Base-by-base conservation (phyloP, 1,284 basidiomycete species). In the Cryptococcus hybrid region DNA sequence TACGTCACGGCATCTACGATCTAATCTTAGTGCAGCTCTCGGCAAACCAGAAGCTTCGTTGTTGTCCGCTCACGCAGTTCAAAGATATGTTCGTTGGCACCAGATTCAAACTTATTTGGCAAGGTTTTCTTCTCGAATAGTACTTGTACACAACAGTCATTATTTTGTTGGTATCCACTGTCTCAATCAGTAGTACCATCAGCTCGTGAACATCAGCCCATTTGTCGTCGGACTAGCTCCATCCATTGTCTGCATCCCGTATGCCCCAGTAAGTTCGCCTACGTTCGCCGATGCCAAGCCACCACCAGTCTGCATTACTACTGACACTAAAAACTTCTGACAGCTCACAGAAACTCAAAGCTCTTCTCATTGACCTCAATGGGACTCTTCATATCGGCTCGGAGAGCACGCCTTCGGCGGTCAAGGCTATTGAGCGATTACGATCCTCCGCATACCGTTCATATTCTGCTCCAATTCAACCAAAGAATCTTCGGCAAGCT, bases 361-460 rank as follows among this genome's bases (percentile, higher is more conserved):
- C 82, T 0, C 66, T 88, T 0, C 81, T 88, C 30, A 82, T 88
- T 58, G 87, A 88, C 63, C 80, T 88, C 12, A 87, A 85, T 9
- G 88, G 88, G 0, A 89, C 85, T 1, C 73, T 89, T 3, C 83
- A 87, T 54, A 75, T 86, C 48, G 86, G 84, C 38, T 71, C 79
- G 1, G 72, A 72, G 0, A 79, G 85, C 0, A 86, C 82, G 0
- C 79, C 80, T 0, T 70, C 78, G 12, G 85, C 87, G 0, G 80
- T 81, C 0, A 61, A 78, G 0, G 85, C 86, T 0, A 70, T 88
- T 12, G 66, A 74, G 1, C 76, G 78, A 8, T 77, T 89, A 3
- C 78, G 83, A 0, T 61, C 60, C 5, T 24, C 24, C 24, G 24
- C 24, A 44, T 44, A 5, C 84, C 85, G 0, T 83, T 87, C 62